Evolutionary conservation across 1,284 basidiomycete species (phyloP).

Genomic region (Austroboletus niveus): DNA sequence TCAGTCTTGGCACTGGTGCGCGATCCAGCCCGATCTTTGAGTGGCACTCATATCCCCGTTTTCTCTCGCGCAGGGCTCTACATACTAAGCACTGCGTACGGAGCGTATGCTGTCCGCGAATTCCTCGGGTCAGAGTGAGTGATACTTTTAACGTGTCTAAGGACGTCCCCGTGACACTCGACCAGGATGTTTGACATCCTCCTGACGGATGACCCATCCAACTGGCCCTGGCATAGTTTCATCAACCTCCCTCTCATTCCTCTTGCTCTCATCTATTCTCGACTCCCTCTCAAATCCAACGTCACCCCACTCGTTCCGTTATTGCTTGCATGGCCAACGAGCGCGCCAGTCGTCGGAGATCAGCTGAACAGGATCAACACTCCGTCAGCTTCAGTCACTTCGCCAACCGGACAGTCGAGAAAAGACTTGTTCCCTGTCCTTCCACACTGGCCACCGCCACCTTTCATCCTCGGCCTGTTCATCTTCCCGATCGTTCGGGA

Average conservation of each 20-base stretch:
- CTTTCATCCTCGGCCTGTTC: slow-evolving; percentile 52
- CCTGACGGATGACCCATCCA: slow-evolving; percentile 59
- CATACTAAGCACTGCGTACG: slow-evolving; percentile 62
- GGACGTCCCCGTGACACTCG: background rate
- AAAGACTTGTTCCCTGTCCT: slow-evolving; percentile 20
- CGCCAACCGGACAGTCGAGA: background rate
- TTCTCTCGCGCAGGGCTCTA: slow-evolving; percentile 49
- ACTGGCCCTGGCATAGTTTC: slow-evolving; percentile 71
- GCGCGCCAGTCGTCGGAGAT: slow-evolving; percentile 38
- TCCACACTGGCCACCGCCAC: slow-evolving; percentile 58
- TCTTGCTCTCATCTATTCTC: slow-evolving; percentile 53
- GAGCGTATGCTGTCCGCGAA: slow-evolving; percentile 65
- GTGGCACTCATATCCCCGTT: background rate
- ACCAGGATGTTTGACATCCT: slow-evolving; percentile 57
- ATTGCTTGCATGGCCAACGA: slow-evolving; percentile 64
- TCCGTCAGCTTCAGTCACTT: background rate
- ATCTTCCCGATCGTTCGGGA: slow-evolving; percentile 49
- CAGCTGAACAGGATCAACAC: background rate
- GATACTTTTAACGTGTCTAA: background rate
- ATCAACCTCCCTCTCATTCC: slow-evolving; percentile 68
- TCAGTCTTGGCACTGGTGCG: slow-evolving; percentile 43
- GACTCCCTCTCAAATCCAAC: slow-evolving; percentile 49
- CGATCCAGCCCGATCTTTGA: slow-evolving; percentile 1
- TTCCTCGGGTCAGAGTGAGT: slow-evolving; percentile 69
- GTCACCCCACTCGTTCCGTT: slow-evolving; percentile 52